Conservation (phyloP, 2,329 filamentous ascomycete genomes). For the Botrytis cinerea region DNA sequence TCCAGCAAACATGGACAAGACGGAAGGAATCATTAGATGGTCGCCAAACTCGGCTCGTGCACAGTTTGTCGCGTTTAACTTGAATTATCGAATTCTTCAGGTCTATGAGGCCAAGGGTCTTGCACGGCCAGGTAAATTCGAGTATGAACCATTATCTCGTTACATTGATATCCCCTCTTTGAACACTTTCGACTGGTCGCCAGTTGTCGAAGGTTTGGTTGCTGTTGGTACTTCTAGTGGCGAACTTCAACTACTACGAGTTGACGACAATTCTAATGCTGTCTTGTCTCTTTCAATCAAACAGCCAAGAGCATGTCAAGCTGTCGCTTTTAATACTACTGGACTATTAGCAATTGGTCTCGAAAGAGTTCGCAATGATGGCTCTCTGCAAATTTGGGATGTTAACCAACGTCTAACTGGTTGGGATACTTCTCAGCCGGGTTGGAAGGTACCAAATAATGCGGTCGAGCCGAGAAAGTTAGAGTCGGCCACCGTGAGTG, state of each 20-base stretch:
- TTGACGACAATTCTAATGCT: conserved; percentile 69
- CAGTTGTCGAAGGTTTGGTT: conserved; percentile 63
- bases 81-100: conserved; percentile 63
- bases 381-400: conserved; percentile 82
- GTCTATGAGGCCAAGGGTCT: conserved; percentile 63
- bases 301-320: conserved; percentile 76
- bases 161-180: conserved; percentile 65
- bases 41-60: conserved; percentile 60
- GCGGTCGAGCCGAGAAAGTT: conserved; percentile 55
- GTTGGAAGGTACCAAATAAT: conserved; percentile 44
- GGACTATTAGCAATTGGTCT: conserved; percentile 76
- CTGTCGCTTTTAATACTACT: conserved; percentile 74
- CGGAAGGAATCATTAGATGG: conserved; percentile 63
- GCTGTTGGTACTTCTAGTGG: conserved; percentile 75
- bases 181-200: conserved; percentile 68
- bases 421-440: conserved; percentile 50
- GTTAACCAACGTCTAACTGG: conserved; percentile 60
- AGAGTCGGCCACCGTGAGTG: conserved; percentile 45
- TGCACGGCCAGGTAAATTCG: conserved; percentile 53
- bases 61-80: conserved; percentile 65
- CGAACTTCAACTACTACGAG: conserved; percentile 71
- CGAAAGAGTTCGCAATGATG: conserved; percentile 78
- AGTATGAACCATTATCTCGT: conserved; percentile 57
- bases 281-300: conserved; percentile 69
- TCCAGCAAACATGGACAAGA: conserved; percentile 27